Percentiles rank a stretch among this genome's conserved stretches.
These are phyloP conservation scores for Colletotrichum lentis DNA, from an alignment of 2,329 filamentous ascomycete species.

Conservation along the genomic window DNA sequence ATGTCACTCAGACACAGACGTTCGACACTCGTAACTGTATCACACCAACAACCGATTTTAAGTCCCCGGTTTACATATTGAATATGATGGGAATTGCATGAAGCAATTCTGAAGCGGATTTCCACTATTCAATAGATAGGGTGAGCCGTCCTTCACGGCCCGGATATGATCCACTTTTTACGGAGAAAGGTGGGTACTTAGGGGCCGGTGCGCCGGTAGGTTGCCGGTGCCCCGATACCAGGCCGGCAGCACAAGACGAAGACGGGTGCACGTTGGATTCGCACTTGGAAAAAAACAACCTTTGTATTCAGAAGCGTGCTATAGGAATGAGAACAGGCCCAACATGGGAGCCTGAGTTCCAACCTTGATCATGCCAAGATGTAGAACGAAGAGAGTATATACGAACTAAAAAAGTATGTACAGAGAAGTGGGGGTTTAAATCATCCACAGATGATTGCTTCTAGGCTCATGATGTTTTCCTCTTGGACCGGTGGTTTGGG, in stretches of 20 bases:
- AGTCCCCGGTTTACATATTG: fast-evolving
- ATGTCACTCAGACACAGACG: no score
- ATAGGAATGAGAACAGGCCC: not conserved
- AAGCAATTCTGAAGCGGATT: not conserved
- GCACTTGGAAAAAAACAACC: not conserved
- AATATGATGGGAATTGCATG: no score
- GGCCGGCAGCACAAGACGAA: not conserved
- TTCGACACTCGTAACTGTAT: no score
- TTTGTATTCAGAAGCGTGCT: no score
- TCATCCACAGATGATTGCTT: not conserved
- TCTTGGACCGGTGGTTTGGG: no score
- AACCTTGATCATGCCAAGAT: not conserved
- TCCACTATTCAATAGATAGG: not conserved
- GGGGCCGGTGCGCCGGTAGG: not conserved
- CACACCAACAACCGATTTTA: no score
- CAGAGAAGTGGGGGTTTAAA: not conserved
- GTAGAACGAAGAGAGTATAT: not conserved
- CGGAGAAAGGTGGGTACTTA: not conserved
- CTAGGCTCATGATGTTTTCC: not conserved
- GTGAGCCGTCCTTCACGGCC: not conserved
- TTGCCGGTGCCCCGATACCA: not conserved
- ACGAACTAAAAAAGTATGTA: constrained; percentile 14
- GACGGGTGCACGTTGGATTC: not conserved
- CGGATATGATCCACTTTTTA: no score
- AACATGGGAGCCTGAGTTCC: not conserved